These are phyloP conservation scores for Eucalyptus camaldulensis DNA, from an alignment of 345 rosid genomes.

Conservation along the genomic window DNA sequence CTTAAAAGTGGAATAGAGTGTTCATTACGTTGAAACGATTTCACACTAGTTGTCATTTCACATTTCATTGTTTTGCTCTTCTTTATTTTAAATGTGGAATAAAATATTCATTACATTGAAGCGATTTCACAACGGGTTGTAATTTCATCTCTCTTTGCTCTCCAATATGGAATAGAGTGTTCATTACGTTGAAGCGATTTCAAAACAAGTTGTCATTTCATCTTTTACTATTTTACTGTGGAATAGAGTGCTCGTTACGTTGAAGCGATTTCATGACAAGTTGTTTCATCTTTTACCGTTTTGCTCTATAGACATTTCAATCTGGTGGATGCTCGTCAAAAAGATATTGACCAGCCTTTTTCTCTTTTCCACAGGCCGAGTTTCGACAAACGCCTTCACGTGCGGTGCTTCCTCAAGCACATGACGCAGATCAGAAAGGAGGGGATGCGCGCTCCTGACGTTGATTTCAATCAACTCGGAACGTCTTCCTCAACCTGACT, in stretches of 20 bases:
- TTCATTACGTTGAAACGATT: too few relatives aligned
- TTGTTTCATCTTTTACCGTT: fast-evolving
- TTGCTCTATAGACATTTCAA: too few relatives aligned
- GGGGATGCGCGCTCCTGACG: background rate
- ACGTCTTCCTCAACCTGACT: background rate
- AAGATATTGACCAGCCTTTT: background rate
- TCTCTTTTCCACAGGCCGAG: background rate
- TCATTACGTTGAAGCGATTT: too few relatives aligned
- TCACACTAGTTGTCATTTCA: background rate
- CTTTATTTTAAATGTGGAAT: background rate
- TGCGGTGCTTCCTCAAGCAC: background rate
- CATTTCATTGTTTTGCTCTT: fast-evolving
- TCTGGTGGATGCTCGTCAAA: background rate
- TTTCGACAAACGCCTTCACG: background rate
- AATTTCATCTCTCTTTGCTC: too few relatives aligned
- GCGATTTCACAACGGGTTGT: background rate
- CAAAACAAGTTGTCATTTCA: too few relatives aligned
- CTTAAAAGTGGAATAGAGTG: background rate
- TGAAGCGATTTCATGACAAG: background rate
- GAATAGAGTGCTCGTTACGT: background rate
- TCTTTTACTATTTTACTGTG: fast-evolving
- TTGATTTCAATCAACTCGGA: background rate
- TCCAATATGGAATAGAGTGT: background rate
- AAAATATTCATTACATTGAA: too few relatives aligned
- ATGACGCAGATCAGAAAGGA: background rate